Percentiles rank a stretch among this genome's conserved stretches.
These are phyloP conservation scores for Pythium folliculosum DNA, from an alignment of 352 stramenopile species.

Conservation along the genomic window DNA sequence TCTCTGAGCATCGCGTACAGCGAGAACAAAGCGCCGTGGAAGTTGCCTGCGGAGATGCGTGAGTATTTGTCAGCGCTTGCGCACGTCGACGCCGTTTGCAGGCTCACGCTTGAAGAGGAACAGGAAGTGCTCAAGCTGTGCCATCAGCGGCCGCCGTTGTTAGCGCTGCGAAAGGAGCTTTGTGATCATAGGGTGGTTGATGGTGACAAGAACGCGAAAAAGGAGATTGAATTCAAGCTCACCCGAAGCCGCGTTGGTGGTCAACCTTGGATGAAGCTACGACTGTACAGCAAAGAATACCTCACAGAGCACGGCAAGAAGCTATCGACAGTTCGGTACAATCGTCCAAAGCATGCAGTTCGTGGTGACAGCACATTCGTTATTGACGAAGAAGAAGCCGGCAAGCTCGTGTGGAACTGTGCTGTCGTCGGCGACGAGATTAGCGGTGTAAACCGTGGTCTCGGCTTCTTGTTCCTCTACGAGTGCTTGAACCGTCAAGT, in stretches of 20 bases:
- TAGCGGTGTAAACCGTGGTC: conserved; percentile 73
- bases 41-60: conserved; percentile 71
- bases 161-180: conserved; percentile 67
- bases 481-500: conserved; percentile 79
- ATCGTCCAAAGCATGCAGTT: conserved; percentile 64
- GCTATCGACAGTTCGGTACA: conserved; percentile 82
- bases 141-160: conserved; percentile 65
- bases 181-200: conserved; percentile 55
- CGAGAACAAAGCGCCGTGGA: conserved; percentile 91
- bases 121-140: conserved; percentile 85
- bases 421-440: conserved; percentile 81
- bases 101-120: conserved; percentile 94
- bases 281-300: conserved; percentile 75
- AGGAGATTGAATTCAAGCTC: conserved; percentile 59
- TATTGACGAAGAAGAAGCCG: conserved; percentile 75
- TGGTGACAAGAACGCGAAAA: conserved; percentile 1
- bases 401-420: conserved; percentile 85
- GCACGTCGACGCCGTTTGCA: conserved; percentile 93
- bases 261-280: conserved; percentile 84
- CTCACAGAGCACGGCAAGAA: conserved; percentile 78
- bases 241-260: conserved; percentile 74
- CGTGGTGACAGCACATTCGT: conserved; percentile 63
- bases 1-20: conserved; percentile 89
- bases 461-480: conserved; percentile 85
- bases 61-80: conserved; percentile 90